phyloP scores from a whole-genome alignment of 31 red algal genomes.

The Odonthalia washingtoniensis region DNA sequence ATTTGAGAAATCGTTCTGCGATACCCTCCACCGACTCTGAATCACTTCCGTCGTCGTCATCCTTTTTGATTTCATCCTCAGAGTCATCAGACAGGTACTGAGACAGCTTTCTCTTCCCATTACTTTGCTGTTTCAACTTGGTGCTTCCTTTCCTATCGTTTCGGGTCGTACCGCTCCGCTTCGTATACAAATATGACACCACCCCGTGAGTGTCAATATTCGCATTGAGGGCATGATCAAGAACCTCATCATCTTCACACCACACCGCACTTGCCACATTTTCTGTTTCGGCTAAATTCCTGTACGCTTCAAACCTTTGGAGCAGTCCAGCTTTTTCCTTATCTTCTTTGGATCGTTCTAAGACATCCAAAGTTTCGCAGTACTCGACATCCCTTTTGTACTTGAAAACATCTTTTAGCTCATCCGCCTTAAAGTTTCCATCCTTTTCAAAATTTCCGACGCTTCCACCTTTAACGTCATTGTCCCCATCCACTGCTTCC shows the following conservation, averaged over 20 bases:
- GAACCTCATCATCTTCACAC: conserved; percentile 62
- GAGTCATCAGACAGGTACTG: too few species aligned
- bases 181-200: conserved; percentile 76
- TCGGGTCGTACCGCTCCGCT: not conserved
- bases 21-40: too few species aligned
- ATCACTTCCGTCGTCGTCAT: too few species aligned
- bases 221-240: conserved; percentile 58
- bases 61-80: too few species aligned
- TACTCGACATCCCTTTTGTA: conserved; percentile 53
- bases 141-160: too few species aligned
- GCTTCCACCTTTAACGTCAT: not conserved
- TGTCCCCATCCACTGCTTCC: conserved; percentile 54
- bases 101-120: not conserved
- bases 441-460: conserved; percentile 46
- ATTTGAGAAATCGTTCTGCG: too few species aligned
- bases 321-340: conserved; percentile 34
- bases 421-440: conserved; percentile 82
- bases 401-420: conserved; percentile 79
- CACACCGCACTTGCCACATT: conserved; percentile 46
- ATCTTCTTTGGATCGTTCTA: conserved; percentile 58
- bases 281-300: conserved; percentile 30
- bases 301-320: conserved; percentile 47
- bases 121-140: not conserved
- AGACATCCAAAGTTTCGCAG: conserved; percentile 77
- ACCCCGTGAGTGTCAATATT: conserved; percentile 63